A percentile compares a stretch with the other conserved stretches of the same genome.
These are phyloP conservation scores for Nannizziopsis barbatae DNA, from an alignment of 2,329 filamentous ascomycete species.

Conservation along the genomic window DNA sequence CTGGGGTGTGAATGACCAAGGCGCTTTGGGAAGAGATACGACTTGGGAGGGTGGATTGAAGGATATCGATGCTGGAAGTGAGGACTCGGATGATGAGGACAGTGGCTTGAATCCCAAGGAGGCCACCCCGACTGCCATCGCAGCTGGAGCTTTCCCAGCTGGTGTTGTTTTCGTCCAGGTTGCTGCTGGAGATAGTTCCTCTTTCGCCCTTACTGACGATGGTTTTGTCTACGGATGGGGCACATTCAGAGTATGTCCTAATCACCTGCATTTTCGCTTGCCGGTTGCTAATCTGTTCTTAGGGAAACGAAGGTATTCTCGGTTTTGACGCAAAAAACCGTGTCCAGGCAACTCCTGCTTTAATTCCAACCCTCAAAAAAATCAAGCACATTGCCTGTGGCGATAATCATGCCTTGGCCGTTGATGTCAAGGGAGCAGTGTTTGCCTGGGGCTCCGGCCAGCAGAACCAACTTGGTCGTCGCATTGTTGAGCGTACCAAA, in stretches of 20 bases:
- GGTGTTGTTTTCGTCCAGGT: slow-evolving; percentile 47
- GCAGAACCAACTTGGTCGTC: slow-evolving; percentile 58
- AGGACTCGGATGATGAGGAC: slow-evolving; percentile 41
- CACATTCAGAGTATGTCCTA: slow-evolving; percentile 44
- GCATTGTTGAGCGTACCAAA: slow-evolving; percentile 49
- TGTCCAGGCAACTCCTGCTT: slow-evolving; percentile 37
- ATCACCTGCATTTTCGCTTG: not conserved
- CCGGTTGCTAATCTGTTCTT: slow-evolving; percentile 12
- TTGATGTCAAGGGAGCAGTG: slow-evolving; percentile 49
- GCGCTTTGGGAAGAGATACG: slow-evolving; percentile 66
- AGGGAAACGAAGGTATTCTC: slow-evolving; percentile 54
- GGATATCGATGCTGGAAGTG: slow-evolving; percentile 43
- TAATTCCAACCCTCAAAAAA: slow-evolving; percentile 44
- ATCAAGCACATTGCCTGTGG: slow-evolving; percentile 45
- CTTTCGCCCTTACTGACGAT: slow-evolving; percentile 50
- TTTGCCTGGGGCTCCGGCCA: slow-evolving; percentile 56
- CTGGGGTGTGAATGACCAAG: slow-evolving; percentile 82
- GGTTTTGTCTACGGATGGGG: slow-evolving; percentile 53
- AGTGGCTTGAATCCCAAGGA: slow-evolving; percentile 48
- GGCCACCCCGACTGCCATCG: slow-evolving; percentile 43
- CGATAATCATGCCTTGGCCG: slow-evolving; percentile 47
- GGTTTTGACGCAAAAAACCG: slow-evolving; percentile 43
- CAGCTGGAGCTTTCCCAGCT: slow-evolving; percentile 39
- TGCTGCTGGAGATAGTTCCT: slow-evolving; percentile 48
- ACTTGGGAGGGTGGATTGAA: slow-evolving; percentile 53